Base-by-base conservation (phyloP, 495 filamentous ascomycete species). In the Glarea lozoyensis region DNA sequence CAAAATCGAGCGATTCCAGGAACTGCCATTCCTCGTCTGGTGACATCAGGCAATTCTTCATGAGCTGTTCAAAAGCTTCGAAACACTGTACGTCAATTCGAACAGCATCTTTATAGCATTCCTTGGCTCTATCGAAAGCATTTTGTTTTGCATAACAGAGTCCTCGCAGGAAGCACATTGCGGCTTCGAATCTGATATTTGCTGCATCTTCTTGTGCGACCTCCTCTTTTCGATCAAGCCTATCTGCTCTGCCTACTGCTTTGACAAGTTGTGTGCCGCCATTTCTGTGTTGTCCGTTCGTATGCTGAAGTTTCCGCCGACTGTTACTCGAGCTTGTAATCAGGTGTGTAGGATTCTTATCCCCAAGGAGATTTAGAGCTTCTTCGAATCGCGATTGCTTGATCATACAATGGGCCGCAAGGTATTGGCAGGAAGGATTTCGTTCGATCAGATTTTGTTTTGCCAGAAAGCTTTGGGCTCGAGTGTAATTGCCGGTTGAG, bases 51-150 rank as follows among this genome's bases (percentile, higher is more conserved):
- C 82, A 84, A 61, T 97, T 97, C 67, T 89, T 88, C 83, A 96
- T 95, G 37, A 99, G 73, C 61, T 95, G 88, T 45, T 94, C 89
- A 55, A 97, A 97, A 2, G 92, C 92, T 59, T 99, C 92, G 56
- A 93, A 97, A 61, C 92, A 99, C 59, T 96, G 89, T 4, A 97
- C 88, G 59, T 99, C 93, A 55, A 99, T 96, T 36, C 85, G 73
- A 31, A 97, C 86, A 5, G 92, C 92, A 53, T 93, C 86, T 65
- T 94, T 96, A 70, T 96, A 99, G 64, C 93, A 96, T 55, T 96
- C 88, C 54, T 94, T 94, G 25, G 92, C 92, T 19, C 89, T 81
- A 56, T 99, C 93, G 50, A 96, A 97, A 11, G 89, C 85, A 61
- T 97, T 99, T 63, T 94, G 87, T 61, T 95, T 96, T 13, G 92